Evolutionary conservation across 2,329 filamentous ascomycete species (phyloP).

Genomic region (Penicillium sp.): DNA sequence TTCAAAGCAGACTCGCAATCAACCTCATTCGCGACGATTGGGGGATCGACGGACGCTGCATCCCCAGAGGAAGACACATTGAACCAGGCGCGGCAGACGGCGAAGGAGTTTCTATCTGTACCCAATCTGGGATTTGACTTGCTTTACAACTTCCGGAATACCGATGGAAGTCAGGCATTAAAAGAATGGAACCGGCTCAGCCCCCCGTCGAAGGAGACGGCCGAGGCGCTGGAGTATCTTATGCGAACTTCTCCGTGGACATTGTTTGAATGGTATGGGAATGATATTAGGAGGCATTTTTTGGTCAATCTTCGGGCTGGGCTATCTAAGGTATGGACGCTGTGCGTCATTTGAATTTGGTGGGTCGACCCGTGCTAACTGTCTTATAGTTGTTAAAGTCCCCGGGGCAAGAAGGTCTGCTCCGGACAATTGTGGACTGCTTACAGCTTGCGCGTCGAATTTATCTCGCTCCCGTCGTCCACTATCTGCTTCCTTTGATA

Average conservation of each 20-base stretch:
- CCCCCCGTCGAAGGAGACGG: slow-evolving; percentile 31
- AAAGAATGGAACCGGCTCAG: slow-evolving; percentile 33
- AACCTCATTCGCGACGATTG: slow-evolving; percentile 10
- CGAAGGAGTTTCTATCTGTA: slow-evolving; percentile 42
- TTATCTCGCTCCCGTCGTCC: slow-evolving; percentile 39
- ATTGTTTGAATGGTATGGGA: slow-evolving; percentile 46
- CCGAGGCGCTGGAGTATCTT: slow-evolving; percentile 38
- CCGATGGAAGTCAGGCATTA: slow-evolving; percentile 31
- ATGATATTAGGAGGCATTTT: slow-evolving; percentile 46
- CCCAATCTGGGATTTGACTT: slow-evolving; percentile 36
- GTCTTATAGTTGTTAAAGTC: slow-evolving; percentile 27
- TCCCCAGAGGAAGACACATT: slow-evolving; percentile 36
- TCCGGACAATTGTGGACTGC: slow-evolving; percentile 37
- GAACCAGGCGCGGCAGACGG: slow-evolving; percentile 44
- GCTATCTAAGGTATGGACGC: slow-evolving; percentile 34
- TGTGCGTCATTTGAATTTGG: neutral
- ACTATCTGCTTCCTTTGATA: slow-evolving; percentile 35
- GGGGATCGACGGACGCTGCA: slow-evolving; percentile 12
- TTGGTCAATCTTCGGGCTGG: slow-evolving; percentile 37
- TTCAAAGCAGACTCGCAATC: slow-evolving; percentile 20
- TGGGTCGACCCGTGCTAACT: slow-evolving; percentile 4
- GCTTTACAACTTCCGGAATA: slow-evolving; percentile 26
- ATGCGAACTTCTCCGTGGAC: slow-evolving; percentile 26
- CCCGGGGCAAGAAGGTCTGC: slow-evolving; percentile 24
- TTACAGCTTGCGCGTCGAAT: slow-evolving; percentile 38